Evolutionary conservation across 768 basidiomycete species (phyloP).

Genomic region (Suillus subluteus): DNA sequence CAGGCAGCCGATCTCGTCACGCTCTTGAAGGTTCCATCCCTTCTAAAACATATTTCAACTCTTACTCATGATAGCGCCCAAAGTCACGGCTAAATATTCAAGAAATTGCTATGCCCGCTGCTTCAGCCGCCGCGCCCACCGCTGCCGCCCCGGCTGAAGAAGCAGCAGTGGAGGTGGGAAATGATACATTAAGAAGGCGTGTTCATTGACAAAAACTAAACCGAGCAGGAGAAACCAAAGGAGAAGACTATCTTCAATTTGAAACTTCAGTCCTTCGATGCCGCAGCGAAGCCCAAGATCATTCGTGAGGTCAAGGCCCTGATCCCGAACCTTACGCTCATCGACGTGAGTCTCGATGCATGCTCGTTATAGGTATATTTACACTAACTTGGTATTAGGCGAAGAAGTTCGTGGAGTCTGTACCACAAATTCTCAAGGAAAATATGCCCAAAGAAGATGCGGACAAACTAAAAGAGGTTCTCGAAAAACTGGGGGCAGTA

Average conservation of each 20-base stretch:
- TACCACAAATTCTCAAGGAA: conserved; percentile 93
- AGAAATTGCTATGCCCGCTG: conserved; percentile 92
- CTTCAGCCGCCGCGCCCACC: conserved; percentile 61
- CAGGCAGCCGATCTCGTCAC: conserved; percentile 96
- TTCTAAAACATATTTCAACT: not conserved
- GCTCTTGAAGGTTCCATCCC: conserved; percentile 74
- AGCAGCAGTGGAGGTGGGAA: conserved; percentile 62
- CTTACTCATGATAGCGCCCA: conserved; percentile 1
- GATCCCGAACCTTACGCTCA: conserved; percentile 93
- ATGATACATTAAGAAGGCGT: not conserved
- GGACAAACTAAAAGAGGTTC: conserved; percentile 91
- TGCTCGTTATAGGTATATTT: conserved; percentile 5
- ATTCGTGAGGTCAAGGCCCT: conserved; percentile 97
- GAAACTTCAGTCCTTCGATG: conserved; percentile 92
- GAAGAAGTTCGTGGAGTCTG: conserved; percentile 97
- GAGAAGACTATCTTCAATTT: conserved; percentile 99
- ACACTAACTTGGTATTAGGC: conserved; percentile 56
- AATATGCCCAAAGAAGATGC: conserved; percentile 96
- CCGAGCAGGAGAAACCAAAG: conserved; percentile 85
- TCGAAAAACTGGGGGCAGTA: conserved; percentile 87
- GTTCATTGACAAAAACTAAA: not conserved
- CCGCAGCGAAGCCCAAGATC: conserved; percentile 91
- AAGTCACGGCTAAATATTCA: conserved; percentile 94
- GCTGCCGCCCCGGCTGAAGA: conserved; percentile 64
- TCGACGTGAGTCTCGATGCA: conserved; percentile 70